Base-by-base conservation (phyloP, 2,329 filamentous ascomycete species). In the Clarireedia homoeocarpa region DNA sequence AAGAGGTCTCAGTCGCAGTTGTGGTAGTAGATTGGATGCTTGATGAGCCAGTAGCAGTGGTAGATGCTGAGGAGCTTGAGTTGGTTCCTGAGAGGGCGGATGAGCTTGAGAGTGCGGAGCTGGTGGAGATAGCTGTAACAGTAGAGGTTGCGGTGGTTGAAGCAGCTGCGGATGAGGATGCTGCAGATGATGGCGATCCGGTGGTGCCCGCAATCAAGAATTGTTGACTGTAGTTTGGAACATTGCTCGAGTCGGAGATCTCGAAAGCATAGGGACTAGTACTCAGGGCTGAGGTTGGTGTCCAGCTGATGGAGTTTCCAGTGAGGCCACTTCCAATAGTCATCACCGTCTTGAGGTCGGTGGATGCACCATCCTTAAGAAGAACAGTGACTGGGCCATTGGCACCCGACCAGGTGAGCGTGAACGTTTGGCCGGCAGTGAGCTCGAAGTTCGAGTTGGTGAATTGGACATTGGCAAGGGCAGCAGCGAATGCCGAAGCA, bases 301-400 rank as follows among this genome's bases (percentile, higher is more conserved):
- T 60, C 63, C 63, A 69, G 9, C 36, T 42, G 58, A 56, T 67
- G 7, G 62, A 64, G 10, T n/a, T 39, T 17, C 38, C 38, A 6
- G 38, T 60, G 10, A 62, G 53, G 45, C 62, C 63, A 67, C 67
- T 61, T 15, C 58, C 60, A 47, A 69, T 62, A 24, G 61, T 62
- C 47, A 30, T 50, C 34, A 69, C 66, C 20, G 61, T 61, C 14
- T 51, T 38, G 9, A 67, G 59, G 34, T 57, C 44, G 17, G 53
- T 64, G 3, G 65, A 54, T 42, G 56, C 26, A 17, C 66, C 67
- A 40, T 62, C 62, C 62, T 65, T 67, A 20, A 69, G 57, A 12
- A 59, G 34, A 26, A 69, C 47, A 17, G 62, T 66, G 17, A 69
- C 66, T 17, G 65, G 56, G 15, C 66, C 66, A 1, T 53, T 9